Evolutionary conservation across 2,329 filamentous ascomycete genomes (phyloP).

Genomic region (Hymenoscyphus infarciens): DNA sequence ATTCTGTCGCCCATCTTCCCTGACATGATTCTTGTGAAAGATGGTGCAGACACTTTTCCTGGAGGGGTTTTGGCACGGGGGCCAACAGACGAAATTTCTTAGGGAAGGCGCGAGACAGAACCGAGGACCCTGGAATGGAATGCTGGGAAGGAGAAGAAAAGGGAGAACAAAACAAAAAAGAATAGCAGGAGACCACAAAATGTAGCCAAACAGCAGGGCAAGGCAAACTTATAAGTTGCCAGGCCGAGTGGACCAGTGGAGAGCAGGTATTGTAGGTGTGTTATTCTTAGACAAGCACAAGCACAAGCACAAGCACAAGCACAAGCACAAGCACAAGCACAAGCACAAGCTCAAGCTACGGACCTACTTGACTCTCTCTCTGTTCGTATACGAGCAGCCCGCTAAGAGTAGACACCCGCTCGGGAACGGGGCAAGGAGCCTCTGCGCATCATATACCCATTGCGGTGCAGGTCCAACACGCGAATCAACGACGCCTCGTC

Average conservation of each 20-base stretch:
- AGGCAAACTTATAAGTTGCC: neutral
- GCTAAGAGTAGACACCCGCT: neutral
- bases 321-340: too few species aligned
- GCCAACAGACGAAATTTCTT: neutral
- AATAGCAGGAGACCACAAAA: neutral
- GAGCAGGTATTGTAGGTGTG: too few species aligned
- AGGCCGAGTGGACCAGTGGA: neutral
- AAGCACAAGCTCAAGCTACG: too few species aligned
- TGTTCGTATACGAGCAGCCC: neutral
- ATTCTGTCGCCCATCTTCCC: slow-evolving; percentile 8
- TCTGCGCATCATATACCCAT: neutral
- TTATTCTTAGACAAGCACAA: slow-evolving; percentile 1
- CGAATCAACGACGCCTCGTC: slow-evolving; percentile 1
- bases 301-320: too few species aligned
- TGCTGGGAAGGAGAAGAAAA: neutral
- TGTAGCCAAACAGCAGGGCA: neutral
- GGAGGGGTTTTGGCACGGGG: neutral
- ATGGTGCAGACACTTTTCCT: neutral
- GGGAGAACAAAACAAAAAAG: neutral
- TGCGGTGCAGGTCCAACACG: neutral
- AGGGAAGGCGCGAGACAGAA: neutral
- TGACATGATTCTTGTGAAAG: slow-evolving; percentile 3
- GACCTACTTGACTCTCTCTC: too few species aligned
- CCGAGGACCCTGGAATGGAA: neutral
- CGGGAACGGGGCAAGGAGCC: neutral